Percentiles rank a stretch among this genome's conserved stretches.
These are phyloP conservation scores for Trypanosoma boissoni DNA, from an alignment of 208 protist species.

Conservation along the genomic window DNA sequence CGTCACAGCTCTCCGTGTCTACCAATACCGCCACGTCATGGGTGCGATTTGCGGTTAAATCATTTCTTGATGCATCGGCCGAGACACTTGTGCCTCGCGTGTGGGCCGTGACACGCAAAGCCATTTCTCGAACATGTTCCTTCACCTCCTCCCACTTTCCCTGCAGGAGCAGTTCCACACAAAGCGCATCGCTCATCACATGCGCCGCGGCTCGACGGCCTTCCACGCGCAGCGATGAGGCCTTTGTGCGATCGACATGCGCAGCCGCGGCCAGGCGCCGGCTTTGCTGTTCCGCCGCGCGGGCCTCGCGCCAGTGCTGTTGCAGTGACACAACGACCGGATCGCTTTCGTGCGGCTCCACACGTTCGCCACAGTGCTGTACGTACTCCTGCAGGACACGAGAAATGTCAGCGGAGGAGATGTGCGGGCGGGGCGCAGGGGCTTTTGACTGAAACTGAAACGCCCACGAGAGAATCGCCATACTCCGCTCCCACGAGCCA, in stretches of 20 bases:
- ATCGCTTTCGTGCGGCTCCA: constrained; percentile 12
- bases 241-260: constrained; percentile 28
- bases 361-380: constrained; percentile 20
- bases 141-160: constrained; percentile 23
- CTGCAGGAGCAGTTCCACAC: constrained; percentile 27
- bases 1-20: background rate
- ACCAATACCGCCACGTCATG: background rate
- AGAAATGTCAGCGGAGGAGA: constrained; percentile 29
- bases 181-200: constrained; percentile 3
- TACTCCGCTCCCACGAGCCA: constrained; percentile 22
- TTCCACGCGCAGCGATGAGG: constrained; percentile 18
- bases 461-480: constrained; percentile 26
- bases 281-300: constrained; percentile 26
- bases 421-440: constrained; percentile 6
- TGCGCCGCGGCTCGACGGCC: constrained; percentile 20
- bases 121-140: constrained; percentile 4
- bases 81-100: too few species aligned
- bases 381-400: constrained; percentile 21
- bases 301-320: constrained; percentile 23
- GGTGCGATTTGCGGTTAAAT: background rate
- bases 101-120: background rate
- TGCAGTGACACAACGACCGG: constrained; percentile 18
- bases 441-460: constrained; percentile 17
- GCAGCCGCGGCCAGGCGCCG: constrained; percentile 22
- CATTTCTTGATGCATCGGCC: background rate